Evolutionary conservation across 2,329 filamentous ascomycete species (phyloP).

Genomic region (Biscogniauxia marginata): DNA sequence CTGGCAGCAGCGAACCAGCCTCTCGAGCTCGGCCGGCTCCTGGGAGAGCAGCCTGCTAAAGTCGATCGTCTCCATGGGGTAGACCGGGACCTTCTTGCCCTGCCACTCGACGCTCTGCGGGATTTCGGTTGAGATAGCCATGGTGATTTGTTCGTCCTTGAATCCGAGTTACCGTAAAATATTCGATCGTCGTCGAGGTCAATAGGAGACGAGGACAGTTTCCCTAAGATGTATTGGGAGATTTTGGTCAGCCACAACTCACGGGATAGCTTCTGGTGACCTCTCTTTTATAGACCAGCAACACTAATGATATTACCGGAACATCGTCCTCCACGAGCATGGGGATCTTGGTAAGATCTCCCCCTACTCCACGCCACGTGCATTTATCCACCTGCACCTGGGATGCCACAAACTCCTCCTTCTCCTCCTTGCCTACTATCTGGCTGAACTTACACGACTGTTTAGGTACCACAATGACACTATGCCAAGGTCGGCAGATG

Average conservation of each 20-base stretch:
- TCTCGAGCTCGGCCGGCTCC: constrained; percentile 53
- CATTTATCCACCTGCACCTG: constrained; percentile 21
- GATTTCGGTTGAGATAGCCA: constrained; percentile 39
- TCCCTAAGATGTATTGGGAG: neutral
- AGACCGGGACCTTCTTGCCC: constrained; percentile 49
- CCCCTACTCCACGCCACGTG: constrained; percentile 18
- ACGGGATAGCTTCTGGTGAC: constrained; percentile 5
- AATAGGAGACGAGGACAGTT: neutral
- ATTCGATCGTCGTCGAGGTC: constrained; percentile 1
- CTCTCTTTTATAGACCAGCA: constrained; percentile 19
- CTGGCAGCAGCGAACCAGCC: constrained; percentile 47
- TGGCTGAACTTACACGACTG: constrained; percentile 12
- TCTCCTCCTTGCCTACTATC: constrained; percentile 4
- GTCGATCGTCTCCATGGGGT: constrained; percentile 51
- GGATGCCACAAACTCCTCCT: constrained; percentile 11
- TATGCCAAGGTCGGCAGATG: constrained; percentile 24
- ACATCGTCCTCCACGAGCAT: constrained; percentile 20
- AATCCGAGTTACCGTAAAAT: constrained; percentile 2
- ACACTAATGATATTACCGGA: constrained; percentile 15
- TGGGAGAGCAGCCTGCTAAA: constrained; percentile 52
- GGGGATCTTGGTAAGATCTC: constrained; percentile 18
- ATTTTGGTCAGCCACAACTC: neutral
- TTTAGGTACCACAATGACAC: constrained; percentile 5
- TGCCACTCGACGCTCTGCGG: constrained; percentile 49
- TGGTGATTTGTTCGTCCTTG: constrained; percentile 24